Evolutionary conservation across 768 basidiomycete species (phyloP), one percentile per base, ranked within the genome.

Genomic region (Cystobasidium onofrii): DNA sequence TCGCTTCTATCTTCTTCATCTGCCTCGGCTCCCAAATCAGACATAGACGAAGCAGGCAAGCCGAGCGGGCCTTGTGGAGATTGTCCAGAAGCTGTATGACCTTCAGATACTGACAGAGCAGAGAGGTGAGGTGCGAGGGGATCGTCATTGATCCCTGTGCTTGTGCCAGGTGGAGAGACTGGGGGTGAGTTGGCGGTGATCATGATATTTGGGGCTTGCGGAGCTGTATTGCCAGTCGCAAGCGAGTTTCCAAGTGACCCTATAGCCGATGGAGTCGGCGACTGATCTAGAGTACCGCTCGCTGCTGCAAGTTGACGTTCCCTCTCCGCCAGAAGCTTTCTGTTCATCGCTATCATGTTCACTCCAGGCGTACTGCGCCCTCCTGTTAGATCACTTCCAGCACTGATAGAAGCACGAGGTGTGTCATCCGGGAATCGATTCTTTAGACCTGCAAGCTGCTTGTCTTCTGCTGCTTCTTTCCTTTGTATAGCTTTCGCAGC

Each of bases 1-100:
- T 39, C 63, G 36, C 63, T 64, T 27, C 63, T 44, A n/a, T 67
- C 72, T 46, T 65, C 72, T 50, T 73, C 72, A 44, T 73, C 72
- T 46, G 60, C 72, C 46, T 73, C 72, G 3, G 72, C 60, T 10
- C 72, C 69, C 33, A 33, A 17, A 20, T 71, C 69, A 1, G 36
- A 41, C 69, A 60, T 20, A 1, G 57, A 60, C 2, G 57, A 60
- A 60, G 25, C 31, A 34, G 25, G 57, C 23, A 29, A 27, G 6
- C 33, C 57, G 20, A 60, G 25, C 3, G 25, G 15, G 6, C 13
- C 25, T 29, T 27, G 29, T 60, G 25, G 15, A 2, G 17, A 12
- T 60, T 12, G 33, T 29, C 29, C 25, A 12, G 25, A 12, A 29
- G 33, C 6, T 29, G 57, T 15, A 6, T 27, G 29, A 60, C 9